Evolutionary conservation across 441 rosid species (phyloP).

Genomic region (Eutrema salsugineum): DNA sequence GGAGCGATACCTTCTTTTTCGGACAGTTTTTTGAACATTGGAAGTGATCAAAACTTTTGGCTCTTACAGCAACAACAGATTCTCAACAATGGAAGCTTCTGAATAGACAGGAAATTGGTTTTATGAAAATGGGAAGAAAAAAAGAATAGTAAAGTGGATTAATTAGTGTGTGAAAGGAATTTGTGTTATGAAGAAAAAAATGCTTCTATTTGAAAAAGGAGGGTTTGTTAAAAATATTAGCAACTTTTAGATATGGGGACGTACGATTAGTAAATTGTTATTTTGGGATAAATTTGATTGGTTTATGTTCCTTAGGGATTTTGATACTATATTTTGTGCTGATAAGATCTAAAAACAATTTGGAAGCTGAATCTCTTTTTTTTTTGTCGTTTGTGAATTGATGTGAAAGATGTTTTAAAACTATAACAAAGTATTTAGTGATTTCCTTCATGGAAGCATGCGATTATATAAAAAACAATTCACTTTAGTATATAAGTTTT

Average conservation of each 20-base stretch:
- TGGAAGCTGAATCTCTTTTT: not conserved
- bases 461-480: not conserved
- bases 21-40: conserved; percentile 54
- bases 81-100: conserved; percentile 37
- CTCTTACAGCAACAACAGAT: conserved; percentile 53
- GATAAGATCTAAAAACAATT: not conserved
- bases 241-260: not conserved
- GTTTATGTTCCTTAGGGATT: not conserved
- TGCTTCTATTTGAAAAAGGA: not conserved
- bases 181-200: not conserved
- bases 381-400: not conserved
- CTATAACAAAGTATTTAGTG: conserved; percentile 15
- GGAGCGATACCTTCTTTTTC: conserved; percentile 26
- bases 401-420: not conserved
- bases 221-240: not conserved
- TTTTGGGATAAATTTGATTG: not conserved
- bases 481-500: not conserved
- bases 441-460: conserved; percentile 36
- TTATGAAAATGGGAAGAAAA: not conserved
- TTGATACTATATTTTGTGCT: not conserved
- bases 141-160: not conserved
- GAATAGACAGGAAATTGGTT: conserved; percentile 9
- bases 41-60: conserved; percentile 50
- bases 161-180: conserved; percentile 21
- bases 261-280: not conserved